Evolutionary conservation across 2,329 filamentous ascomycete genomes (phyloP).

Genomic region (Colletotrichum sp.): DNA sequence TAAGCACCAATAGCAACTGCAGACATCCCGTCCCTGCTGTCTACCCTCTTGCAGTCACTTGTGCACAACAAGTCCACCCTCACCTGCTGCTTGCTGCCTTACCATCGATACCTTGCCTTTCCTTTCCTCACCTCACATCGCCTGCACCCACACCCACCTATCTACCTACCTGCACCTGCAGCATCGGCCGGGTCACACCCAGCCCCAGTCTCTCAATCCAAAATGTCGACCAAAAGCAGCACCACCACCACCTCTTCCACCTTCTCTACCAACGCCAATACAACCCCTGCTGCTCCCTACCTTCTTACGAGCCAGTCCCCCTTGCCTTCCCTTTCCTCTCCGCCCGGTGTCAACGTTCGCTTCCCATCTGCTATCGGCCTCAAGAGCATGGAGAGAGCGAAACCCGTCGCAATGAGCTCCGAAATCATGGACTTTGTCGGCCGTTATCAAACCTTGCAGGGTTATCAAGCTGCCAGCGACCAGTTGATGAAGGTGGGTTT

Average conservation of each 20-base stretch:
- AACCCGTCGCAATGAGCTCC: constrained; percentile 28
- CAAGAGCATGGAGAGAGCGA: neutral
- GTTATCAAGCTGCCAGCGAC: constrained; percentile 44
- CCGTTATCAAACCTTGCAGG: constrained; percentile 49
- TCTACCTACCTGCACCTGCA: neutral
- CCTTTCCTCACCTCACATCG: neutral
- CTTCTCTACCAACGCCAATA: constrained; percentile 1
- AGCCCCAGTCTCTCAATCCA: neutral
- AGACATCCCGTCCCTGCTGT: neutral
- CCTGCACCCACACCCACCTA: neutral
- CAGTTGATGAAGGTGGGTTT: constrained; percentile 51
- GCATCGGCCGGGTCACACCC: neutral
- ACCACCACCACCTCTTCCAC: constrained; percentile 3
- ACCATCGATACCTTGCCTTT: neutral
- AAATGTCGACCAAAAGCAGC: neutral
- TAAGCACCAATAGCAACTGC: constrained; percentile 12
- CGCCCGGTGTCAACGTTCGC: neutral
- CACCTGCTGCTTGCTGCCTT: neutral
- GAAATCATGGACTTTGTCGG: constrained; percentile 50
- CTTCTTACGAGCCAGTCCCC: neutral
- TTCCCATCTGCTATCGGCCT: constrained; percentile 8
- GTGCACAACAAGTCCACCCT: neutral
- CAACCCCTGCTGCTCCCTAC: constrained; percentile 9
- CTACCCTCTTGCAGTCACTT: neutral
- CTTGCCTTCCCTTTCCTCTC: neutral